Evolutionary conservation across 176 grass and related monocot species (phyloP), one percentile per base, ranked within the genome.

Genomic region (Tuctoria greenei): DNA sequence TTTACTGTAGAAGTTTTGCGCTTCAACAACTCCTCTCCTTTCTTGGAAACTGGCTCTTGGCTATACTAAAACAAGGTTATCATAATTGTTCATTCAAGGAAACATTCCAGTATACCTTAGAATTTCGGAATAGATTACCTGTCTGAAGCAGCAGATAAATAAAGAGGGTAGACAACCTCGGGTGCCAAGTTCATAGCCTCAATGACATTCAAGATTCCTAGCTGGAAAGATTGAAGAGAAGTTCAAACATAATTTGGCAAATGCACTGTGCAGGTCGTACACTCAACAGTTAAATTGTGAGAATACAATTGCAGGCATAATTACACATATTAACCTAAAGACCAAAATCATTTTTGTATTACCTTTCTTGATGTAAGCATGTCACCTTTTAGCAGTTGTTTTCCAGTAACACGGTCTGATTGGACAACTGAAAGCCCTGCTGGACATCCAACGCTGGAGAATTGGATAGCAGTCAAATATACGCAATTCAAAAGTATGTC

Each of bases 31-130:
- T 82, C 87, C 7, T 97, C 93, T 77, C 85, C 93, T 93, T 81
- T 93, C 88, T 90, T 97, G 85, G 73, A 52, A 88, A 97, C 93
- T 73, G 93, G 68, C 58, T 93, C 93, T 86, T 91, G 90, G 85
- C 90, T 97, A 73, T 40, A 83, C 73, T 69, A 42, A 83, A 85
- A 84, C 39, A 76, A 59, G 40, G 57, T 73, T 47, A 90, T 18
- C 61, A 79, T 79, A 55, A 78, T 72, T 73, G 31, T 71, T 40
- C 23, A 73, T 50, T 45, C 70, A 63, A 7, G 20, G 73, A 89
- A 73, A 67, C 35, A 40, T 76, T 27, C 74, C 4, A 34, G 64
- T 27, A 72, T 13, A 42, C 49, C 75, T 21, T 59, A 69, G 58
- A 73, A 75, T 8, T 56, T 16, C 77, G 47, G 57, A 74, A 81